Conservation (phyloP, 108 stramenopile species). For the Skeletonema menzelii region DNA sequence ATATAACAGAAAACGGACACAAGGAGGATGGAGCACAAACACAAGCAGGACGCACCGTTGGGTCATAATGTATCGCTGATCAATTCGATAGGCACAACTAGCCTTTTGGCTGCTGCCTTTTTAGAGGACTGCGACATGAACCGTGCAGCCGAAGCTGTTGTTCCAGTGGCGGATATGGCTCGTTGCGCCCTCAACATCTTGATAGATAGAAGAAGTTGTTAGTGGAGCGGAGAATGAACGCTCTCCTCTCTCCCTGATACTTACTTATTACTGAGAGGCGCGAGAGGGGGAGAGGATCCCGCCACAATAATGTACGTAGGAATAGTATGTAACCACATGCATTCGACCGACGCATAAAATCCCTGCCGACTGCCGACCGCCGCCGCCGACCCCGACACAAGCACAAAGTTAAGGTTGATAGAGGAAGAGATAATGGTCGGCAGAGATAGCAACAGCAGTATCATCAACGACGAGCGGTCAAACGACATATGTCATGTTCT, state of each 20-base stretch:
- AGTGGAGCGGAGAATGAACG: no score
- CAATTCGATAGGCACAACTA: conserved; percentile 73
- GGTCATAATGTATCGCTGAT: conserved; percentile 86
- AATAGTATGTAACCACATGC: no score
- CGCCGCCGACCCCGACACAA: no score
- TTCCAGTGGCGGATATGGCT: background rate
- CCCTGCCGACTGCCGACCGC: no score
- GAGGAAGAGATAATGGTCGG: background rate
- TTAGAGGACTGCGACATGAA: background rate
- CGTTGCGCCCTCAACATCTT: conserved; percentile 1
- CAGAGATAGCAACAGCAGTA: background rate
- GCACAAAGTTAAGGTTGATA: no score
- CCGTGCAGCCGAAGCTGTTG: background rate
- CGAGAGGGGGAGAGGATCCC: no score
- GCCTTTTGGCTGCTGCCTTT: background rate
- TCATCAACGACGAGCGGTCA: conserved; percentile 9
- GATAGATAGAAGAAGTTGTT: no score
- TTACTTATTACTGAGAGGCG: no score
- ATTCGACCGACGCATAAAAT: no score
- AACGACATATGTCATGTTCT: conserved; percentile 14
- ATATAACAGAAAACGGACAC: background rate
- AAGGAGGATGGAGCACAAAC: background rate
- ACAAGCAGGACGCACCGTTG: conserved; percentile 37
- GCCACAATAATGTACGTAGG: no score
- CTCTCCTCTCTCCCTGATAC: no score